Evolutionary conservation across 441 rosid genomes (phyloP), one percentile per base, ranked within the genome.

Genomic region (Gossypium aridum): DNA sequence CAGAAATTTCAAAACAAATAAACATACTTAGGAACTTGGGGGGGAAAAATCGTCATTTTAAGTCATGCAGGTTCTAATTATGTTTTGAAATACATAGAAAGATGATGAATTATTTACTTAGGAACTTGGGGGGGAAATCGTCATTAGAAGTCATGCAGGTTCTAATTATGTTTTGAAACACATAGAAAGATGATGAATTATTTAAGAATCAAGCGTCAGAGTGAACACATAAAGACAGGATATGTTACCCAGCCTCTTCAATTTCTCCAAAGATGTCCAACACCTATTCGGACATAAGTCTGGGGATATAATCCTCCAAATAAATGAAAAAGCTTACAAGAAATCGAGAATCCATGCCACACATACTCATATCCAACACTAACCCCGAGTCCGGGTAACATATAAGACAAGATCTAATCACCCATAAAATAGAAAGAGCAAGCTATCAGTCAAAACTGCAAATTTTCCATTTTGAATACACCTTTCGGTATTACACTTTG

Each of bases 1-100:
- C 56, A 22, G 10, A 12, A 72, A 77, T 80, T 47, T 49, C 1
- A 6, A 76, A 76, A 73, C 53, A 7, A 62, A 56, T 56, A 72
- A 56, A 10, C 4, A 13, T 51, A 22, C 63, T 62, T 43, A 34
- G 51, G 56, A 45, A 59, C 53, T 39, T 39, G 45, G 45, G 45
- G 43, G 43, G 16, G 10, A 0, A 1, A 1, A 63, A 16, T 31
- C 7, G 16, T 16, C 37, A 2, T 14, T 55, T 19, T 22, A 55
- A 62, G 43, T 62, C 16, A 63, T 63, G 23, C 13, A 31, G n/a
- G 62, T 2, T 57, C n/a, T 22, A 13, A 9, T 57, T 20, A 56
- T 20, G 6, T 4, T 64, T 64, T 64, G 3, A 9, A 64, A 37
- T 12, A 47, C 26, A 64, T 64, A 37, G 13, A 64, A 9, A 14